phyloP scores from a whole-genome alignment of 2,329 filamentous ascomycete genomes.

The Penicillium sp. region DNA sequence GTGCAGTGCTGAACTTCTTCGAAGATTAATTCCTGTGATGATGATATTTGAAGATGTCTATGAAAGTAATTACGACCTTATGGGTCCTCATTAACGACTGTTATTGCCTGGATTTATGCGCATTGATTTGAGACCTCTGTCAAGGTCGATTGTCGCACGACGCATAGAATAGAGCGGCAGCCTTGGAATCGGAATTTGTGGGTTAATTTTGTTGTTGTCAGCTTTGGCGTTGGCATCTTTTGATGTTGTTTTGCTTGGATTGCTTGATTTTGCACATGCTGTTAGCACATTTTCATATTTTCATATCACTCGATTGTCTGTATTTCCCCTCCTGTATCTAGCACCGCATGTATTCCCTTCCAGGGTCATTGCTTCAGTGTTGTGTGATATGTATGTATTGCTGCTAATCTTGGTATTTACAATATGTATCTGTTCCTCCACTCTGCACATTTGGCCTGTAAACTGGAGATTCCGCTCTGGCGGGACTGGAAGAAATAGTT shows the following conservation, averaged over 20 bases:
- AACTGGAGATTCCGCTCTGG: too few relatives aligned
- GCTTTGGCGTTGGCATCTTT: neutral
- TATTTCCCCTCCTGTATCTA: slow-evolving; percentile 9
- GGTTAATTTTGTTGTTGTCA: neutral
- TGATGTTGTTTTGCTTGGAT: neutral
- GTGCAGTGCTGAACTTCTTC: slow-evolving; percentile 86
- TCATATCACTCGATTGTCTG: neutral
- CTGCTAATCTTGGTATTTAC: neutral
- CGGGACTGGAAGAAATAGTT: too few relatives aligned
- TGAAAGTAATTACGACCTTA: slow-evolving; percentile 9
- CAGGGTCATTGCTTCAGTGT: neutral
- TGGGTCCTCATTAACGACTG: slow-evolving; percentile 2
- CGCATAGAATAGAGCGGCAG: slow-evolving; percentile 5
- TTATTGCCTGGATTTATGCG: neutral
- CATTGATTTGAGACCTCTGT: neutral
- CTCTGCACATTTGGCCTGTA: neutral
- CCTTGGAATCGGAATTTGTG: neutral
- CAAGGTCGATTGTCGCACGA: slow-evolving; percentile 1
- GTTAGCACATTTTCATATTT: neutral
- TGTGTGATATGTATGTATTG: neutral
- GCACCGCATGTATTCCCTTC: slow-evolving; percentile 1
- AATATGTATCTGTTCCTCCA: neutral
- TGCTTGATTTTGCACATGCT: neutral
- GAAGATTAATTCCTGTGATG: slow-evolving; percentile 49
- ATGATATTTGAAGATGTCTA: neutral